Percentiles rank a stretch among this genome's conserved stretches.
Conservation (phyloP, 2,329 filamentous ascomycete species). For the Penicillium occitanis region DNA sequence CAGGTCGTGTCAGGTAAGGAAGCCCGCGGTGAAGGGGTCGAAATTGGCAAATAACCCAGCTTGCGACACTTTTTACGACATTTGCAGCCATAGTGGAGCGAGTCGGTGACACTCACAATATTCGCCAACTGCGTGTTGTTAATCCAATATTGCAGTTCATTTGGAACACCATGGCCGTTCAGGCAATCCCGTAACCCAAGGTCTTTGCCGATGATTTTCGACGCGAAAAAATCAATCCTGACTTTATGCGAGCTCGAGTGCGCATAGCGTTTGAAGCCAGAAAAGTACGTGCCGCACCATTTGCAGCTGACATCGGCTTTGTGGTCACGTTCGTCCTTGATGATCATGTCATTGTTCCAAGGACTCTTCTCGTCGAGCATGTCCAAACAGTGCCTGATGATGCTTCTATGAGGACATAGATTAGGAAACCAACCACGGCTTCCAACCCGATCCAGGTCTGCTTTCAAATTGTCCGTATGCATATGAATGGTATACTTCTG, state of each 20-base stretch:
- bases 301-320: not conserved
- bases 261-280: not conserved
- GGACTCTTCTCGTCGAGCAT: not conserved
- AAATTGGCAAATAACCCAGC: not conserved
- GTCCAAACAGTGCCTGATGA: constrained; percentile 11
- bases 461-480: not conserved
- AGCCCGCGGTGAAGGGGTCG: not conserved
- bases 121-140: constrained; percentile 5
- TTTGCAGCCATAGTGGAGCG: not conserved
- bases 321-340: not conserved
- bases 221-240: not conserved
- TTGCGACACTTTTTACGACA: constrained; percentile 1
- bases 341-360: not conserved
- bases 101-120: not conserved
- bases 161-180: not conserved
- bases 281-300: not conserved
- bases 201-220: not conserved
- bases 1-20: not conserved
- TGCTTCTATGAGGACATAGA: constrained; percentile 17
- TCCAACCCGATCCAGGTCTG: not conserved
- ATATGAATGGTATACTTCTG: not conserved
- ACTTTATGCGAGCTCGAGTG: not conserved
- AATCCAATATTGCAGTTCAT: not conserved
- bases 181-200: not conserved
- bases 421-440: not conserved